Conservation (phyloP, 352 stramenopile species). For the Pythium utonaiense region DNA sequence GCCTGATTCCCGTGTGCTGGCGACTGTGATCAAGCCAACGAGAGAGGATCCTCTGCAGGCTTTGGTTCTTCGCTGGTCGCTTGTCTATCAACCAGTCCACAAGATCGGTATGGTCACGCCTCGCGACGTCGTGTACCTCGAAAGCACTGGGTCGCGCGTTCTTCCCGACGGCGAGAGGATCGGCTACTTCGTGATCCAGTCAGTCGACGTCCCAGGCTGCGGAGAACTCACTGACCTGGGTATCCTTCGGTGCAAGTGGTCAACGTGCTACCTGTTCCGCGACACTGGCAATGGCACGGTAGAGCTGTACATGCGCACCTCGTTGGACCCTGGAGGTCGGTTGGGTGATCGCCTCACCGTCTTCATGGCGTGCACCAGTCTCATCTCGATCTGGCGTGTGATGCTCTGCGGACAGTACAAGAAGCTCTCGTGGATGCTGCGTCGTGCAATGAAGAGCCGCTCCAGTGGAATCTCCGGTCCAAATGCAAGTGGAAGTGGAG, state of each 20-base stretch:
- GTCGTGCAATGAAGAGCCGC: background rate
- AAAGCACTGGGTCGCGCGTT: slow-evolving; percentile 3
- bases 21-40: background rate
- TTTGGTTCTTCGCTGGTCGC: slow-evolving; percentile 9
- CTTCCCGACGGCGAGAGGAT: slow-evolving; percentile 9
- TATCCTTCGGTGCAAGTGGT: slow-evolving; percentile 47
- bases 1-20: slow-evolving; percentile 5
- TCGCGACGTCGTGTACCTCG: slow-evolving; percentile 19
- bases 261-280: slow-evolving; percentile 15
- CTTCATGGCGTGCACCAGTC: background rate
- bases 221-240: slow-evolving; percentile 12
- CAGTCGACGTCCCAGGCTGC: slow-evolving; percentile 10
- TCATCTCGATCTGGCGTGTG: slow-evolving; percentile 10
- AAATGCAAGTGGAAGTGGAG: background rate
- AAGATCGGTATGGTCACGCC: slow-evolving; percentile 3
- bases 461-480: background rate
- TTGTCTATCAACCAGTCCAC: slow-evolving; percentile 14
- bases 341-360: slow-evolving; percentile 2
- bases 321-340: slow-evolving; percentile 34
- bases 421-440: slow-evolving; percentile 14
- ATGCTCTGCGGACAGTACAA: slow-evolving; percentile 10
- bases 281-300: slow-evolving; percentile 9
- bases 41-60: slow-evolving; percentile 2
- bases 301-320: slow-evolving; percentile 28
- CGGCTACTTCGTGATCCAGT: slow-evolving; percentile 16